Evolutionary conservation across 176 grass and related monocot genomes (phyloP).

Genomic region (Pharus latifolius): DNA sequence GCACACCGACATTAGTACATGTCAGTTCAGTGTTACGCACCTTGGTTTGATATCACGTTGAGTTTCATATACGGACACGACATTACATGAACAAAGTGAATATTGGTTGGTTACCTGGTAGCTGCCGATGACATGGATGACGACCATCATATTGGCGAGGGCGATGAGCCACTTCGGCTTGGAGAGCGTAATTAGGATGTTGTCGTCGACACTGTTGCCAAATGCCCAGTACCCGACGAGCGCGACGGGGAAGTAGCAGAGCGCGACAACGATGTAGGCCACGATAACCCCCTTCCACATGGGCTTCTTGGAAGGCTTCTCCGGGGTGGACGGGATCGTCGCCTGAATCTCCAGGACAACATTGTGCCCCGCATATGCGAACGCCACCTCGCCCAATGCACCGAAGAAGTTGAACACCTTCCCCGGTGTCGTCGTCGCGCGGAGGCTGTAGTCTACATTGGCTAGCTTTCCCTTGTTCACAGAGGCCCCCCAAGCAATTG

Average conservation of each 20-base stretch:
- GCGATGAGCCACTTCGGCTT: slow-evolving; percentile 84
- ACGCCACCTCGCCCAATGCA: slow-evolving; percentile 58
- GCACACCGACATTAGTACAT: not conserved
- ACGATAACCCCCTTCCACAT: slow-evolving; percentile 96
- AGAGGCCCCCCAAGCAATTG: slow-evolving; percentile 80
- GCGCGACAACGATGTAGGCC: slow-evolving; percentile 70
- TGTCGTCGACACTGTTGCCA: slow-evolving; percentile 33
- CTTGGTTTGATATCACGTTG: not conserved
- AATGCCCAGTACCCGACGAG: slow-evolving; percentile 75
- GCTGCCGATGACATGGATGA: slow-evolving; percentile 82
- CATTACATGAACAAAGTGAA: too few relatives aligned
- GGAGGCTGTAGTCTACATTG: slow-evolving; percentile 42
- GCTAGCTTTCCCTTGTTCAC: slow-evolving; percentile 52
- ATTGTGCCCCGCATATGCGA: slow-evolving; percentile 80
- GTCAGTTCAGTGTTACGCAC: not conserved
- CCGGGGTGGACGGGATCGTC: slow-evolving; percentile 74
- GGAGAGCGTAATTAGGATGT: slow-evolving; percentile 55
- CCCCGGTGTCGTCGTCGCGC: slow-evolving; percentile 22
- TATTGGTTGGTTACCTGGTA: slow-evolving; percentile 36
- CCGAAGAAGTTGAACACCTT: slow-evolving; percentile 78
- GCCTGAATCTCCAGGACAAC: slow-evolving; percentile 94
- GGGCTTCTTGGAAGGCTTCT: slow-evolving; percentile 79
- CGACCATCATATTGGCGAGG: slow-evolving; percentile 81
- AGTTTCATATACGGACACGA: not conserved
- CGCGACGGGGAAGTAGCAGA: slow-evolving; percentile 92